Conservation (phyloP, 345 rosid species). For the Ricinus communis region DNA sequence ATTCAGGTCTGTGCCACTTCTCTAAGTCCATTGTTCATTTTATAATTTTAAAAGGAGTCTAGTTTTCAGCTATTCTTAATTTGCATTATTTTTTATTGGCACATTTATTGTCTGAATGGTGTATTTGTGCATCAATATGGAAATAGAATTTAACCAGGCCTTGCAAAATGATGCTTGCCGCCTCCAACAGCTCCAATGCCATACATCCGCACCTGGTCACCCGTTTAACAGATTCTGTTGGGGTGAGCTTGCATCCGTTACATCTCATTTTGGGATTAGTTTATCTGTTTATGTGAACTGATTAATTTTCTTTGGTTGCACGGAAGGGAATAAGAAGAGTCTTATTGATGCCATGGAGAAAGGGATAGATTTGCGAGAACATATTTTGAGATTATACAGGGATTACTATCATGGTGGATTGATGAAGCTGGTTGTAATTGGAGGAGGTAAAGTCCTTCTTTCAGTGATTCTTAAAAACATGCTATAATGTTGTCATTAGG, state of each 20-base stretch:
- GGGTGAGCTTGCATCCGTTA: constrained; percentile 60
- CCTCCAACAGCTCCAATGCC: constrained; percentile 92
- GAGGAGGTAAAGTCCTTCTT: constrained; percentile 66
- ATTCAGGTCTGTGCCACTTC: constrained; percentile 64
- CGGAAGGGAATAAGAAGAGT: constrained; percentile 90
- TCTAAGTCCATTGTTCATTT: constrained; percentile 6
- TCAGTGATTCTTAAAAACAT: constrained; percentile 11
- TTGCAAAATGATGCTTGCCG: constrained; percentile 91
- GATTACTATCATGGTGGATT: constrained; percentile 80
- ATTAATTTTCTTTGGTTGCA: constrained; percentile 22
- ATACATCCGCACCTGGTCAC: constrained; percentile 66
- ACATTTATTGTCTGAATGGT: constrained; percentile 16
- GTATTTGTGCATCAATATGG: constrained; percentile 26
- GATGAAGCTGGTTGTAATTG: constrained; percentile 96
- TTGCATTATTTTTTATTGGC: constrained; percentile 7
- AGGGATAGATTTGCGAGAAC: constrained; percentile 79
- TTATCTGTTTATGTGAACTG: constrained; percentile 19
- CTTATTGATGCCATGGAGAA: constrained; percentile 81
- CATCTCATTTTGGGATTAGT: constrained; percentile 18
- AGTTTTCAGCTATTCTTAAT: background rate
- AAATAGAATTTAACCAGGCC: constrained; percentile 86
- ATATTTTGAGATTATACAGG: constrained; percentile 60
- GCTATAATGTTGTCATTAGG: constrained; percentile 3
- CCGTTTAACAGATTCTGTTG: constrained; percentile 82
- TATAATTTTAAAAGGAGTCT: background rate